Conservation (phyloP, 345 rosid genomes). For the Salix caprea region DNA sequence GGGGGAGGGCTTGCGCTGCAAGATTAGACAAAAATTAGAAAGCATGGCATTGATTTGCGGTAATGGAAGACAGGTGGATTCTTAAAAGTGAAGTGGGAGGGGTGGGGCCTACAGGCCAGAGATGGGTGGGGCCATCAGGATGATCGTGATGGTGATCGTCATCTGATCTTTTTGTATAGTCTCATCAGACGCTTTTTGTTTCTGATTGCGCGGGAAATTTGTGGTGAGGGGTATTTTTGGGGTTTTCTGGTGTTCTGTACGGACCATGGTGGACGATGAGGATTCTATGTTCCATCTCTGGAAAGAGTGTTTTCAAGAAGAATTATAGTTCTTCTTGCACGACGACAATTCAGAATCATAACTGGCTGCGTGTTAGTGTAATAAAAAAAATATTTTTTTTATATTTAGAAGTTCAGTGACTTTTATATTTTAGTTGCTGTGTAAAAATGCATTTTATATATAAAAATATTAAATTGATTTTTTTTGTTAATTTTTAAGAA, state of each 20-base stretch:
- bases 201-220: constrained; percentile 21
- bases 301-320: no score
- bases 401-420: no score
- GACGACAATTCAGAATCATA: no score
- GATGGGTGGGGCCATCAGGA: constrained; percentile 2
- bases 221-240: constrained; percentile 10
- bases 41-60: constrained; percentile 50
- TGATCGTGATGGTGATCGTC: constrained; percentile 20
- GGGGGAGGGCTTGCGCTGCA: no score
- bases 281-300: no score
- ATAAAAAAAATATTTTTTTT: no score
- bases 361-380: no score
- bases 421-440: no score
- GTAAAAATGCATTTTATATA: no score
- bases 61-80: constrained; percentile 56
- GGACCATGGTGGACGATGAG: background rate
- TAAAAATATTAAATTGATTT: no score
- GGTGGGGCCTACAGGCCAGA: constrained; percentile 16
- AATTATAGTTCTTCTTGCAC: no score
- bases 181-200: background rate
- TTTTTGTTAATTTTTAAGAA: no score
- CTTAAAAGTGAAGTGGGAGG: constrained; percentile 18
- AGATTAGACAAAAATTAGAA: background rate
- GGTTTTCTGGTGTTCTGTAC: background rate
- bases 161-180: constrained; percentile 14